phyloP scores from a whole-genome alignment of 257 asterid genomes.

The Nicotiana noctiflora region DNA sequence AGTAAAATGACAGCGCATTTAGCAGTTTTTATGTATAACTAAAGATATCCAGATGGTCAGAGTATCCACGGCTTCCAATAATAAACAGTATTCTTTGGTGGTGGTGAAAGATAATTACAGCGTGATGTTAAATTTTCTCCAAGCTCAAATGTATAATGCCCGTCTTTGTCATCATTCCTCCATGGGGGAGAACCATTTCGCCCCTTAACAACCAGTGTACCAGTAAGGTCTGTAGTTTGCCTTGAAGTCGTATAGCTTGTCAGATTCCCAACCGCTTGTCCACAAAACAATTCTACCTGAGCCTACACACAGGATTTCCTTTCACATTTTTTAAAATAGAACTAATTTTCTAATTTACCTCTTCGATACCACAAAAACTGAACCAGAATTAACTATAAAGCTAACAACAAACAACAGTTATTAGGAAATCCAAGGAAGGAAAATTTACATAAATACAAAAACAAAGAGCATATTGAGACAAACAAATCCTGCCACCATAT shows the following conservation, averaged over 20 bases:
- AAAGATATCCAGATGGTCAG: not conserved
- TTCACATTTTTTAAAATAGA: constrained; percentile 44
- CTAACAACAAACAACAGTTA: no score
- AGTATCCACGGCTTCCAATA: not conserved
- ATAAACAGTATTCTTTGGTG: constrained; percentile 20
- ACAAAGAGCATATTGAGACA: no score
- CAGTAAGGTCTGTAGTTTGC: constrained; percentile 46
- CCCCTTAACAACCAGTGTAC: constrained; percentile 54
- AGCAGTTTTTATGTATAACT: not conserved
- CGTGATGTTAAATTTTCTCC: constrained; percentile 95
- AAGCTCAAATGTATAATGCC: constrained; percentile 90
- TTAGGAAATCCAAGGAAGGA: no score
- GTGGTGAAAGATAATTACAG: constrained; percentile 71
- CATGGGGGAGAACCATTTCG: constrained; percentile 78
- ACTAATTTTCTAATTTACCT: constrained; percentile 31
- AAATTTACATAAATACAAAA: no score
- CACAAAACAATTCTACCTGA: constrained; percentile 87
- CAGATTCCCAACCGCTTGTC: constrained; percentile 76
- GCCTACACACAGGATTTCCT: constrained; percentile 91
- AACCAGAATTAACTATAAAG: not conserved
- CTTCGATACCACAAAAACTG: constrained; percentile 10
- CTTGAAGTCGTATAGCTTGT: constrained; percentile 71
- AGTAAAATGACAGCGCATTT: not conserved
- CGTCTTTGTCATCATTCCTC: constrained; percentile 95
- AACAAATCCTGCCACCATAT: no score